phyloP scores from a whole-genome alignment of 768 basidiomycete species.

The Cyathus striatus region DNA sequence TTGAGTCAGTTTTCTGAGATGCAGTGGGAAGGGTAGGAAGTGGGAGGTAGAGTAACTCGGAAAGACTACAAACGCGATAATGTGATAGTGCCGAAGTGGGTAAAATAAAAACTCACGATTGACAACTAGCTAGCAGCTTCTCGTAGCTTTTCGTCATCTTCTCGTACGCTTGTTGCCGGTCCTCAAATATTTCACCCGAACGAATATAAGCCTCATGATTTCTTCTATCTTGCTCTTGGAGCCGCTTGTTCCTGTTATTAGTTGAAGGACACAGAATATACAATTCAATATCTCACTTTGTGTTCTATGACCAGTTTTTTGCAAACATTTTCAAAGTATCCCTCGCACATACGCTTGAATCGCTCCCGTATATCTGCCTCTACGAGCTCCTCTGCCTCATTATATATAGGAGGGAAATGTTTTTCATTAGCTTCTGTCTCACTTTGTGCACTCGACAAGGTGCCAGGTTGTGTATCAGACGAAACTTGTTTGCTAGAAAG shows the following conservation, averaged over 20 bases:
- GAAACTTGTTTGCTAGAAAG: conserved; percentile 54
- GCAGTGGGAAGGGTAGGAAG: conserved; percentile 81
- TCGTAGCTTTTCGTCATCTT: conserved; percentile 97
- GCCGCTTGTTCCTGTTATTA: conserved; percentile 44
- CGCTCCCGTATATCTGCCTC: conserved; percentile 83
- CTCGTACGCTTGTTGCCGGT: conserved; percentile 97
- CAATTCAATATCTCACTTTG: conserved; percentile 44
- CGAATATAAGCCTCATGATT: conserved; percentile 99
- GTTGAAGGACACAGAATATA: background rate
- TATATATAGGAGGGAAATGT: conserved; percentile 33
- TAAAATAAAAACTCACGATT: conserved; percentile 51
- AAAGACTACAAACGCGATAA: conserved; percentile 48
- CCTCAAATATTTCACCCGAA: conserved; percentile 98
- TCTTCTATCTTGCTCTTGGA: conserved; percentile 94
- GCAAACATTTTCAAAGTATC: conserved; percentile 86
- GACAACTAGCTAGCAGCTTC: conserved; percentile 82
- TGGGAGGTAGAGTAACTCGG: conserved; percentile 82
- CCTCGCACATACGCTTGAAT: conserved; percentile 89
- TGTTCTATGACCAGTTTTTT: conserved; percentile 93
- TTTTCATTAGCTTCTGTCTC: conserved; percentile 18
- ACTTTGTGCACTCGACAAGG: conserved; percentile 35
- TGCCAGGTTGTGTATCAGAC: conserved; percentile 48
- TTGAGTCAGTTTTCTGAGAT: conserved; percentile 77
- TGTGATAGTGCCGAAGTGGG: conserved; percentile 7
- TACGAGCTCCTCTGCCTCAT: conserved; percentile 71